Evolutionary conservation across 2,329 filamentous ascomycete species (phyloP), one percentile per base, ranked within the genome.

Genomic region (Fusarium tjaetaba): DNA sequence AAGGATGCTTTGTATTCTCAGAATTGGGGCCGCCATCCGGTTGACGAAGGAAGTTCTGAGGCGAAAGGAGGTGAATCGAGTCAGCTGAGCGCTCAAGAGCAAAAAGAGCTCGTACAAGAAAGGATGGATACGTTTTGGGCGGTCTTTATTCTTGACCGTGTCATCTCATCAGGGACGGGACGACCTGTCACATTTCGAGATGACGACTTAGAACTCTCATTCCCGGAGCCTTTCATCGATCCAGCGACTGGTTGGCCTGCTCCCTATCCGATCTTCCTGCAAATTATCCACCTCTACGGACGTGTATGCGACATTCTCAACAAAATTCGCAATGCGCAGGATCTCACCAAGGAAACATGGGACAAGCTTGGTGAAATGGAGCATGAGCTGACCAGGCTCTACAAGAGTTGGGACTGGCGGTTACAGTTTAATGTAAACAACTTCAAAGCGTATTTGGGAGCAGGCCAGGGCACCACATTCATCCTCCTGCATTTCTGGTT

Each of bases 401-500:
- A 97, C 79, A 94, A 96, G 80, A 90, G 88, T 58, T 88, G 96
- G 76, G 93, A 95, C 45, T 86, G 88, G 6, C 90, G 89, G 52
- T 86, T 97, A 14, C 92, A 95, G 79, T 97, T 97, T 82, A 95
- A 95, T 79, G 93, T 93, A 14, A 86, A 90, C 77, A 97, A 97
- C 81, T 97, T 97, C 80, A 93, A 95, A 81, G 90, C 93, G 41
- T 96, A 97, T 79, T 91, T 95, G 48, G 92, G 92, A 77, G 88
- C 90, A 51, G 93, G 93, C 15, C 93, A 97, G 79, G 94, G 94
- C 20, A 95, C 94, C 0, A 96, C 94, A 46, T 97, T 97, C 71
- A 93, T 97, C 55, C 85, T 97, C 15, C 84, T 97, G 30, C 94
- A 97, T 80, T 93, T 95, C 79, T 97, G 94, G 94, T 96, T 96